A percentile compares a stretch with the other conserved stretches of the same genome.
Conservation (phyloP, 495 filamentous ascomycete species). For the Penicillium mononematosum region DNA sequence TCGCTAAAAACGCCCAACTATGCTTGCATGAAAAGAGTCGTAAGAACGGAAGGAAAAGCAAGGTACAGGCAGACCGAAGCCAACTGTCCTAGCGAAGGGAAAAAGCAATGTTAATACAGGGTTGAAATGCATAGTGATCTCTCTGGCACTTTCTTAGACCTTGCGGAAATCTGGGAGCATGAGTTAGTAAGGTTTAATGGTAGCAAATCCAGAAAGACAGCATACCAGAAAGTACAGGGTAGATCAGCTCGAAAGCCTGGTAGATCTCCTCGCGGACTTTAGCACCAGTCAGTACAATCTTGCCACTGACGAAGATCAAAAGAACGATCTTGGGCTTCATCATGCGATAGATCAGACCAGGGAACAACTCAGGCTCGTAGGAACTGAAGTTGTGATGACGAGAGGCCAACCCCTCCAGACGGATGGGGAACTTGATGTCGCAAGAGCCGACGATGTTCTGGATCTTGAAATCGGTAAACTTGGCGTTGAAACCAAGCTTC, state of each 20-base stretch:
- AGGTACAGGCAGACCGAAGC: conserved; percentile 16
- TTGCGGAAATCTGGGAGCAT: conserved; percentile 63
- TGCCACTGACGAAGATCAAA: conserved; percentile 96
- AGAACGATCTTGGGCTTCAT: conserved; percentile 99
- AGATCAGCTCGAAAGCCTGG: conserved; percentile 98
- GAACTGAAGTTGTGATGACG: conserved; percentile 99
- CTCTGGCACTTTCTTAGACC: conserved; percentile 40
- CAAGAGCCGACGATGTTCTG: conserved; percentile 99
- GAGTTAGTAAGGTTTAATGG: conserved; percentile 18
- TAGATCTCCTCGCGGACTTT: conserved; percentile 99
- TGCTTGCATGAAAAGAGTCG: conserved; percentile 47
- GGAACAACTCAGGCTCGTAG: conserved; percentile 98
- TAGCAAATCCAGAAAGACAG: conserved; percentile 1
- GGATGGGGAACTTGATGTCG: conserved; percentile 99
- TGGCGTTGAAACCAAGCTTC: conserved; percentile 98
- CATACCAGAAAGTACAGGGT: conserved; percentile 91
- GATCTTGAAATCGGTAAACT: conserved; percentile 99
- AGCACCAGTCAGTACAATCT: conserved; percentile 96
- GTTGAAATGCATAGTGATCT: conserved; percentile 37
- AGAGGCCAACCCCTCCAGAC: conserved; percentile 89
- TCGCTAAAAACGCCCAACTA: conserved; percentile 53
- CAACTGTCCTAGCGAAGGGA: conserved; percentile 42
- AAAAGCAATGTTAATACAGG: conserved; percentile 59
- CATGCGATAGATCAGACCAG: conserved; percentile 99
- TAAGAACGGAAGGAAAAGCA: conserved; percentile 23